Base-by-base conservation (phyloP, 192 early-diverging fungal genomes). In the Spizellomyces punctatus region DNA sequence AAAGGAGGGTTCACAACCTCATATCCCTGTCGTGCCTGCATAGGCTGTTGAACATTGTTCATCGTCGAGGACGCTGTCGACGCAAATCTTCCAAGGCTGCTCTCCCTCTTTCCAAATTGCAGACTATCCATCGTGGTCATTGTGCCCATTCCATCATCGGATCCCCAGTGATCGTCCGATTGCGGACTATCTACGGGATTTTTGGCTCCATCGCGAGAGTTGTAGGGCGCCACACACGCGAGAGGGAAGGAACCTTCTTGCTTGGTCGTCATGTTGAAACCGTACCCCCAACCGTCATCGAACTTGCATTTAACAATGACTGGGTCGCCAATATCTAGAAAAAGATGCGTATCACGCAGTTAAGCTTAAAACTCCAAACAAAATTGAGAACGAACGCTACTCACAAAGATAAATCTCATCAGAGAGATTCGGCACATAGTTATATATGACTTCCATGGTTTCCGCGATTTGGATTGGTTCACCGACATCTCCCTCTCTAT, bases 231-330 rank as follows among this genome's bases (percentile, higher is more conserved):
- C 19, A 86, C 58, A 49, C 81, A 84, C 36, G 83, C 82, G 9
- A 86, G 68, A 36, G 85, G 85, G 76, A 85, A 87, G 66, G 66
- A 52, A 8, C 85, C 85, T 56, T 79, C 83, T 73, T 77, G 68
- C 21, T 80, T 71, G 8, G 79, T 83, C 45, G 76, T 85, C 73
- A 83, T 60, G 72, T 87, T 87, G 46, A 75, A 63, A 6, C 85
- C 85, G 67, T 65, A 81, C 10, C 66, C 78, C 85, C 85, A 87
- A 42, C 81, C 80, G 69, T 86, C 85, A 52, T 84, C 82, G 59
- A 82, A 86, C 46, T 63, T 72, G 55, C 63, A 60, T 45, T 82
- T 79, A 22, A 86, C 69, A 36, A 82, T 64, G 10, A 86, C 69
- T 19, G 58, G 58, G 63, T 85, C 85, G 44, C 81, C 81, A 36